These are phyloP conservation scores for Casaregolazyma lundiana DNA, from an alignment of 1,139 yeast species.

Conservation along the genomic window DNA sequence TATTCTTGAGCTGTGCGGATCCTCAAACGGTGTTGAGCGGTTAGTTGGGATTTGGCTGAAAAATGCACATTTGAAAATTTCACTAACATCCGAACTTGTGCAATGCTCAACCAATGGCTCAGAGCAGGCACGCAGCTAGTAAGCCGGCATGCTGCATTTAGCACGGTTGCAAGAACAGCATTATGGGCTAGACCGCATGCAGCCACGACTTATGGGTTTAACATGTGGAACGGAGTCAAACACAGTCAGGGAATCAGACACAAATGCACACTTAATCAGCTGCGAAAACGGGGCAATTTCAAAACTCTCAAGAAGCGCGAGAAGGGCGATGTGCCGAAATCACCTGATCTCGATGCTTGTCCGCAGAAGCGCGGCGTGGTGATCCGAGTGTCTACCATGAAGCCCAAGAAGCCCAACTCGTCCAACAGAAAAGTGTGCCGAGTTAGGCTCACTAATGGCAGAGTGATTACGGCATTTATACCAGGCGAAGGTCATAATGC, in stretches of 20 bases:
- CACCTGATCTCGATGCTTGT: conserved; percentile 77
- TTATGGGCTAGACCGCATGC: too few relatives aligned
- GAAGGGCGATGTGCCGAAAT: conserved; percentile 52
- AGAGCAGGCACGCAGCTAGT: neutral
- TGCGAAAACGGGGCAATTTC: conserved; percentile 30
- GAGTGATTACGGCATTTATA: conserved; percentile 83
- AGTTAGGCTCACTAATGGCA: conserved; percentile 88
- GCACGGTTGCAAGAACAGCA: neutral
- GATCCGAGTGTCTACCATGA: conserved; percentile 87
- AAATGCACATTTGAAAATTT: neutral
- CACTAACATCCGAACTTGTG: neutral
- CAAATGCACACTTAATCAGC: conserved; percentile 26
- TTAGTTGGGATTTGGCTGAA: neutral
- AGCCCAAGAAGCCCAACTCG: conserved; percentile 97
- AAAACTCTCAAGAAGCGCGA: conserved; percentile 33
- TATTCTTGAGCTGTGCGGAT: neutral
- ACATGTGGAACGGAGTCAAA: too few relatives aligned
- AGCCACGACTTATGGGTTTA: too few relatives aligned
- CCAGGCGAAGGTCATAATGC: conserved; percentile 99
- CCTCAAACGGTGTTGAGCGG: neutral
- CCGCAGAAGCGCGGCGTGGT: conserved; percentile 94
- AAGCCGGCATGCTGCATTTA: neutral
- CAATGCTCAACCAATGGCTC: neutral
- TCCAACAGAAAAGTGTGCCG: conserved; percentile 97
- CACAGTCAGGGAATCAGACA: conserved; percentile 4